Evolutionary conservation across 441 rosid species (phyloP).

Genomic region (Melastoma candidum): DNA sequence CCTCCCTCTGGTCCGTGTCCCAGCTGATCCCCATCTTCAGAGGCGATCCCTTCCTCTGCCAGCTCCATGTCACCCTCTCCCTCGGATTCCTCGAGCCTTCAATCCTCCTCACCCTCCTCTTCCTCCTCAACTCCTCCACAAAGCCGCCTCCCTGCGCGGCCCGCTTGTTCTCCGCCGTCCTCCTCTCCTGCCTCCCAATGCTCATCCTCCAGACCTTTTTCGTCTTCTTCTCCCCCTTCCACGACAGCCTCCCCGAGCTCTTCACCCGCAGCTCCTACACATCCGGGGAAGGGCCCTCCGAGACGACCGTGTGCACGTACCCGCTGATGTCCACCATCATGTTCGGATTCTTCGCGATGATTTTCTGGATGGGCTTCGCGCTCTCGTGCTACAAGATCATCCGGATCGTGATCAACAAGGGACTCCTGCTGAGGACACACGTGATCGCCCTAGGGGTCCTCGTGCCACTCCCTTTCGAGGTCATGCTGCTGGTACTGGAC

Average conservation of each 20-base stretch:
- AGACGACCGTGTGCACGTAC: constrained; percentile 26
- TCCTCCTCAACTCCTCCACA: constrained; percentile 41
- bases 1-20: constrained; percentile 33
- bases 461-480: constrained; percentile 20
- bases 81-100: constrained; percentile 48
- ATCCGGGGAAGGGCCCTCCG: constrained; percentile 6
- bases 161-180: constrained; percentile 22
- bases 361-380: constrained; percentile 25
- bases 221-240: constrained; percentile 9
- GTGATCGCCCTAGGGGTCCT: constrained; percentile 23
- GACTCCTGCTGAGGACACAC: constrained; percentile 27
- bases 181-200: constrained; percentile 33
- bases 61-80: constrained; percentile 33
- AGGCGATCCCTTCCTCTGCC: constrained; percentile 25
- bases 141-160: constrained; percentile 21
- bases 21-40: constrained; percentile 35
- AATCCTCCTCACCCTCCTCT: constrained; percentile 37
- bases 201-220: constrained; percentile 23
- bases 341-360: constrained; percentile 25
- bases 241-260: constrained; percentile 9
- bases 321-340: constrained; percentile 33
- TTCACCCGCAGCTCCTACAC: constrained; percentile 19
- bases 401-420: constrained; percentile 42
- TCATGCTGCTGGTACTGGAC: constrained; percentile 21
- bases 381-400: constrained; percentile 31